phyloP scores from a whole-genome alignment of 2,329 filamentous ascomycete species.

The Coleophoma crateriformis region DNA sequence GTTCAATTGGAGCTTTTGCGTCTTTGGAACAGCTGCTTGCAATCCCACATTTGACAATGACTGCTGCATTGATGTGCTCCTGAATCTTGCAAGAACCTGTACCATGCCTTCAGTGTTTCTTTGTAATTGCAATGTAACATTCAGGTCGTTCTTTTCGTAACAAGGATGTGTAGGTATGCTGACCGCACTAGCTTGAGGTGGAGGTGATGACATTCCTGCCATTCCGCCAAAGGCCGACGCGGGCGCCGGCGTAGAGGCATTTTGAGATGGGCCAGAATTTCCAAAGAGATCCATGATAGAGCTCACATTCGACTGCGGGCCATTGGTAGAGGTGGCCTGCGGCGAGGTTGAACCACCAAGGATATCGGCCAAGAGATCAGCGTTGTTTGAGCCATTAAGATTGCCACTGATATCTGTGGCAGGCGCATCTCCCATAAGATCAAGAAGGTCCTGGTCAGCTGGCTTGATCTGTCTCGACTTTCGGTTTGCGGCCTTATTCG shows the following conservation, averaged over 20 bases:
- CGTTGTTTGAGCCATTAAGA: slow-evolving; percentile 25
- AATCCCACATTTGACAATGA: slow-evolving; percentile 71
- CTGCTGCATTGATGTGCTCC: slow-evolving; percentile 63
- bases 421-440: slow-evolving; percentile 83
- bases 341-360: slow-evolving; percentile 64
- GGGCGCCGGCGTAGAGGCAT: slow-evolving; percentile 36
- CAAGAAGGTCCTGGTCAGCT: slow-evolving; percentile 86
- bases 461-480: slow-evolving; percentile 75
- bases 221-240: slow-evolving; percentile 42
- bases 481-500: slow-evolving; percentile 64
- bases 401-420: slow-evolving; percentile 46
- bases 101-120: slow-evolving; percentile 73
- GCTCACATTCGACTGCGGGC: slow-evolving; percentile 51
- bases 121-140: slow-evolving; percentile 77
- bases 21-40: slow-evolving; percentile 94
- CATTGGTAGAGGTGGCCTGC: slow-evolving; percentile 40
- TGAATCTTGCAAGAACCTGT: slow-evolving; percentile 79
- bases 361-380: slow-evolving; percentile 79
- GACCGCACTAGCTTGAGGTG: slow-evolving; percentile 39
- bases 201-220: slow-evolving; percentile 41
- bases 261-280: slow-evolving; percentile 36
- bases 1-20: slow-evolving; percentile 87
- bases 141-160: slow-evolving; percentile 82
- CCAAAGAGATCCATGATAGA: slow-evolving; percentile 92
- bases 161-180: slow-evolving; percentile 57